Base-by-base conservation (phyloP, 805 yeast species). In the Metschnikowia henanensis region DNA sequence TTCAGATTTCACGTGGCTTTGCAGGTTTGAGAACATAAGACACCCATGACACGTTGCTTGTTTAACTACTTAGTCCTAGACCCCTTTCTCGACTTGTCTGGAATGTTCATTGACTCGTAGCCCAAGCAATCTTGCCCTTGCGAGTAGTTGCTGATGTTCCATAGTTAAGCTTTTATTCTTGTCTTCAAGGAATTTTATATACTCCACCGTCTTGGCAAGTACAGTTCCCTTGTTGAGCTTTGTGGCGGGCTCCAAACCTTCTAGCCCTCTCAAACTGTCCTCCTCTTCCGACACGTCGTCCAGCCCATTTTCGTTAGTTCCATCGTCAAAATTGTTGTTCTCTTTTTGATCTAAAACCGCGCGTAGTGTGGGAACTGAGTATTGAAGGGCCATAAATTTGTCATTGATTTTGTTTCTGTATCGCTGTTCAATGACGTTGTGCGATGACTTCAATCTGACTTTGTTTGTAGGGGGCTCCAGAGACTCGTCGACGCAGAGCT, bases 171-270 rank as follows among this genome's bases (percentile, higher is more conserved):
- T 60, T 3, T 62, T 60, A 54, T 84, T 85, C 49, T 82, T 79
- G 42, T 65, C 59, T 60, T 87, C 90, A 50, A 87, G 66, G 59
- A 85, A 89, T 56, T 75, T 72, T 57, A 87, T 87, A 61, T 87
- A 87, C 64, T 87, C 95, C 1, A 88, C 82, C 7, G 91, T 87
- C 57, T 87, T 87, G 30, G 87, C 73, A 41, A 87, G 67, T 12
- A 87, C 84, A 22, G 84, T 83, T 12, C 92, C 94, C 62, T 87
- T 87, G 61, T 85, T 86, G 43, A 87, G 68, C 59, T 85, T 85
- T 26, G 78, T 64, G 8, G 91, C 90, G 0, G 94, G 94, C 18
- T 83, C 74, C 26, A 86, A 70, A 3, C 94, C 95, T 50, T 86
- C 94, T 19, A 85, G 65, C 42, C 80, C 83, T 43, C 42, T 61